A percentile compares a stretch with the other conserved stretches of the same genome.
phyloP scores from a whole-genome alignment of 1,284 basidiomycete species.

The Pseudozyma pruni region DNA sequence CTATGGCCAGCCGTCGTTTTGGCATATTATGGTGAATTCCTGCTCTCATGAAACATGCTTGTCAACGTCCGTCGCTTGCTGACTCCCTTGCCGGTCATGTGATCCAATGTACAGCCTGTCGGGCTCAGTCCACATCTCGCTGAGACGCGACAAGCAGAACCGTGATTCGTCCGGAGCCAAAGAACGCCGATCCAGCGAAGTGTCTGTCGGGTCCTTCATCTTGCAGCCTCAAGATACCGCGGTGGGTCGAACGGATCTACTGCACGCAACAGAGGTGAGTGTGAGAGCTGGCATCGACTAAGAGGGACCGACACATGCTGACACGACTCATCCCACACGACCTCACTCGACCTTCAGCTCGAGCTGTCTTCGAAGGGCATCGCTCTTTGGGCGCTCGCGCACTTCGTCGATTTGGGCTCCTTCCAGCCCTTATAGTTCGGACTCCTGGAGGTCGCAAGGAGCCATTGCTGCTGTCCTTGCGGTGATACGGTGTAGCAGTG shows the following conservation, averaged over 20 bases:
- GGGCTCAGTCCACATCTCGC: conserved; percentile 4
- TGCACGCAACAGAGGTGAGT: conserved; percentile 20
- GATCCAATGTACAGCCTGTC: conserved; percentile 1
- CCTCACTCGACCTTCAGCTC: background rate
- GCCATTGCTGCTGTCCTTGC: too few relatives aligned
- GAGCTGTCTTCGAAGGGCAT: conserved; percentile 10
- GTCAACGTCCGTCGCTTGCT: background rate
- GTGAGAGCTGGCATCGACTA: background rate
- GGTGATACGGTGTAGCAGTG: too few relatives aligned
- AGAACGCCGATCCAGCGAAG: background rate
- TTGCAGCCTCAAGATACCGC: conserved; percentile 21
- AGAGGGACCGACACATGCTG: too few relatives aligned
- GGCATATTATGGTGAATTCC: conserved; percentile 18
- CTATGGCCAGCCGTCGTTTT: conserved; percentile 7
- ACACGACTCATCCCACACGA: background rate
- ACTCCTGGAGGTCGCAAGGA: too few relatives aligned
- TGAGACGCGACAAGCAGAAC: conserved; percentile 1
- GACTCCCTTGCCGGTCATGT: background rate
- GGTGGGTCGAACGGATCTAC: conserved; percentile 8
- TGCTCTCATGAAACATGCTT: too few relatives aligned
- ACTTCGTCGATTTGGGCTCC: conserved; percentile 2
- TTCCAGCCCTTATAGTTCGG: background rate
- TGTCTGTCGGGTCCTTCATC: conserved; percentile 15
- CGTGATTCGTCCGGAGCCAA: too few relatives aligned
- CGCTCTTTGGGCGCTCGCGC: conserved; percentile 14